Conservation (phyloP, 768 basidiomycete species). For the Amanita pseudoporphyria region DNA sequence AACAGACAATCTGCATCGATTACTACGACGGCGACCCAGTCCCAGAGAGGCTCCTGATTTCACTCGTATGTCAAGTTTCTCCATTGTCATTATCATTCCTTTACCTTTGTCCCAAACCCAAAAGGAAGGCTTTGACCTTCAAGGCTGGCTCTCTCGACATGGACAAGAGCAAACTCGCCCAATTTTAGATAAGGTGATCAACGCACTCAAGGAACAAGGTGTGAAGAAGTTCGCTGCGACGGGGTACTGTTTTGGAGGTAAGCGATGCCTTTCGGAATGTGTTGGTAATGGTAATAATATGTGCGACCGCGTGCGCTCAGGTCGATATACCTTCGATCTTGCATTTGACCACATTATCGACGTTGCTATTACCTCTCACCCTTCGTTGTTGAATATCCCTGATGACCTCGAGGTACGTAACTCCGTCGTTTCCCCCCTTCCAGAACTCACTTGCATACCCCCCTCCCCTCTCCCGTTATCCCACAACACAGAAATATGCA, state of each 20-base stretch:
- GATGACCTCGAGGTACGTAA: constrained; percentile 54
- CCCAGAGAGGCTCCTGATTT: constrained; percentile 24
- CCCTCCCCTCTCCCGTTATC: not conserved
- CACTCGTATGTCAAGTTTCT: constrained; percentile 9
- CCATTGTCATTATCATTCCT: not conserved
- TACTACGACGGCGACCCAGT: constrained; percentile 33
- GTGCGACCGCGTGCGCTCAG: no score
- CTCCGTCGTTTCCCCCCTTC: not conserved
- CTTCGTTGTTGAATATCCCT: constrained; percentile 49
- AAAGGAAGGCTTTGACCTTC: constrained; percentile 27
- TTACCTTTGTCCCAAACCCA: not conserved
- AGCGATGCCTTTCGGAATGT: constrained; percentile 7
- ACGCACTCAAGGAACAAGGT: constrained; percentile 47
- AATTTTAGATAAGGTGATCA: constrained; percentile 44
- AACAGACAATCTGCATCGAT: constrained; percentile 28
- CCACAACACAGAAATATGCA: constrained; percentile 33
- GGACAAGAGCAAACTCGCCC: constrained; percentile 31
- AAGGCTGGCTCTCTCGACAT: constrained; percentile 36
- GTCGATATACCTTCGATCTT: constrained; percentile 51
- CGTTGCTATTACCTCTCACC: constrained; percentile 45
- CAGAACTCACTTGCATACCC: not conserved
- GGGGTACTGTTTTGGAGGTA: constrained; percentile 67
- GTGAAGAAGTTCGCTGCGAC: constrained; percentile 48
- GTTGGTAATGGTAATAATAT: not conserved
- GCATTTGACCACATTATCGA: constrained; percentile 44